These are phyloP conservation scores for Mycena crocata DNA, from an alignment of 768 basidiomycete genomes.

Conservation along the genomic window DNA sequence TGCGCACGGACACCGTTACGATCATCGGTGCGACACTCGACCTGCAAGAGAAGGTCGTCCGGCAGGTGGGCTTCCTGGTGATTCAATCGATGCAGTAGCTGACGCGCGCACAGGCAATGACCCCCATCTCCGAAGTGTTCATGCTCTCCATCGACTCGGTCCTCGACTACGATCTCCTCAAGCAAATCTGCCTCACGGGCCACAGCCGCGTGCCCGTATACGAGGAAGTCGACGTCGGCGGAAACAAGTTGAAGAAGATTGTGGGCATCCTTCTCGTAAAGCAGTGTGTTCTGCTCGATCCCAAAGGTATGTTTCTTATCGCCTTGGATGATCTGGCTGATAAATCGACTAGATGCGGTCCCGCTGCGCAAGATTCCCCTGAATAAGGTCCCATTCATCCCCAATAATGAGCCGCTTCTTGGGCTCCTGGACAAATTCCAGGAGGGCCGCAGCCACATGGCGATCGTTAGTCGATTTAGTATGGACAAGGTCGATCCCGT, in stretches of 20 bases:
- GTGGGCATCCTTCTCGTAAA: constrained; percentile 90
- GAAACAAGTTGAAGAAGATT: constrained; percentile 79
- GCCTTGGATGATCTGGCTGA: background rate
- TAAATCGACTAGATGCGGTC: constrained; percentile 67
- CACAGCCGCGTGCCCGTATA: constrained; percentile 89
- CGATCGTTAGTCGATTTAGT: constrained; percentile 85
- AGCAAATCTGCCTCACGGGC: constrained; percentile 80
- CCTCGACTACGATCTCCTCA: constrained; percentile 84
- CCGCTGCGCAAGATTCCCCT: constrained; percentile 87
- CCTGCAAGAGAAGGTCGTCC: constrained; percentile 87
- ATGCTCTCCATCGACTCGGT: constrained; percentile 90
- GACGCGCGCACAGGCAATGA: constrained; percentile 72
- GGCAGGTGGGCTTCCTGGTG: constrained; percentile 54
- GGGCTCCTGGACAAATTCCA: constrained; percentile 91
- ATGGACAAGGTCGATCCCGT: constrained; percentile 60
- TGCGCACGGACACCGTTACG: constrained; percentile 87
- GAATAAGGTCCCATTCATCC: constrained; percentile 88
- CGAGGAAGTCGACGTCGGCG: constrained; percentile 75
- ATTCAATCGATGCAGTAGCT: background rate
- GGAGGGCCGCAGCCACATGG: constrained; percentile 92
- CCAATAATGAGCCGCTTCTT: constrained; percentile 86
- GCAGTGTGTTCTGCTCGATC: constrained; percentile 89
- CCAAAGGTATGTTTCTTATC: constrained; percentile 64
- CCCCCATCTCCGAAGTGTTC: constrained; percentile 81
- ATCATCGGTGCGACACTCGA: constrained; percentile 93